Base-by-base conservation (phyloP, 768 basidiomycete genomes). In the Tricholoma flavovirens region DNA sequence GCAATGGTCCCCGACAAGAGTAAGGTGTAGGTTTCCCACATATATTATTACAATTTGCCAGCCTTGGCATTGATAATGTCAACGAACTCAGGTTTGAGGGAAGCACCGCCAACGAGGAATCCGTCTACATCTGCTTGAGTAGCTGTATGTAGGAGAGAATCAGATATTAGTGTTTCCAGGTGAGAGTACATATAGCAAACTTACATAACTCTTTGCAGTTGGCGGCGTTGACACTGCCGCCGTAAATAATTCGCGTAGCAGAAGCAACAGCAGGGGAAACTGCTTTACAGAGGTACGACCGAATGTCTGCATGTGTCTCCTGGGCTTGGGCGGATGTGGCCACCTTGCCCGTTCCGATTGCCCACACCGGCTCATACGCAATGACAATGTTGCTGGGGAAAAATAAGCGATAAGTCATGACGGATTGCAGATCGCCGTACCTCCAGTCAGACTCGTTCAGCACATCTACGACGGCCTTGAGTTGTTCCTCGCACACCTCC, bases 361-460 rank as follows among this genome's bases (percentile, higher is more conserved):
- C 96, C 96, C 97, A 98, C 15, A 98, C 92, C 42, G 94, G 92
- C 71, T 96, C 93, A 71, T 95, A 99, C 17, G 97, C 97, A 64
- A 99, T 80, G 56, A 99, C 96, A 66, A 98, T 78, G 60, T 90
- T 84, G 66, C 93, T 95, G 29, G 21, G 45, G 5, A 30, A 5
- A n/a, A 26, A n/a, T 10, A 53, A 21, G 19, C 12, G 2, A 3
- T 12, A 49, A 36, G 53, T 29, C 14, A 11, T 51, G 21, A 54
- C 15, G 43, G 33, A 53, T 14, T n/a, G n/a, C 4, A 30, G 2
- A 29, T 32, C 51, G 32, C 64, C 84, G 59, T 58, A 93, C 93
- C 80, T 83, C 95, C 96, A 99, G 66, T 91, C 84, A 17, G 68
- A 71, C 59, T 81, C 79, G 58, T 79, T 77, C 55, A 88, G 73